These are phyloP conservation scores for Aspergillus bertholletiae DNA, from an alignment of 495 filamentous ascomycete species.

Conservation along the genomic window DNA sequence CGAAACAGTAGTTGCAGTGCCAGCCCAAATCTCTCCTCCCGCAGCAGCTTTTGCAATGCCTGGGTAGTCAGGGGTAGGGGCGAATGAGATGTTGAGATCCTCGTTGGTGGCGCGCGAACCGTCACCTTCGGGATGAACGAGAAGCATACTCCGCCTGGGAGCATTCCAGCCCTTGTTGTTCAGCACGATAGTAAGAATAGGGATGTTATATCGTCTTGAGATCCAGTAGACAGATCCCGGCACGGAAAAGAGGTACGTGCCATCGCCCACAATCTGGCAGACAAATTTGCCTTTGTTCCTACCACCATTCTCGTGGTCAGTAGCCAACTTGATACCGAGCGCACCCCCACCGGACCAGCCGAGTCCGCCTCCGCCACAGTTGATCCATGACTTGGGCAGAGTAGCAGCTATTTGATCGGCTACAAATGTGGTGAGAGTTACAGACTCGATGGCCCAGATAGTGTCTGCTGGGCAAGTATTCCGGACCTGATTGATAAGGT, in stretches of 20 bases:
- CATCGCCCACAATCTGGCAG: slow-evolving; percentile 89
- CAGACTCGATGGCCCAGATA: slow-evolving; percentile 84
- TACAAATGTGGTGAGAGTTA: slow-evolving; percentile 76
- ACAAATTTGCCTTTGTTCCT: slow-evolving; percentile 77
- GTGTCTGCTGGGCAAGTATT: slow-evolving; percentile 68
- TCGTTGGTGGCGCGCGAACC: slow-evolving; percentile 75
- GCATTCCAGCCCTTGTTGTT: slow-evolving; percentile 98
- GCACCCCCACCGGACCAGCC: slow-evolving; percentile 94
- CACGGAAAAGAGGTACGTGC: slow-evolving; percentile 85
- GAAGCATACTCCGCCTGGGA: slow-evolving; percentile 66
- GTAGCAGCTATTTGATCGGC: slow-evolving; percentile 78
- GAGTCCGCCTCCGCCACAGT: slow-evolving; percentile 90
- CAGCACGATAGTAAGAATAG: slow-evolving; percentile 83
- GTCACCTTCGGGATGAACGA: slow-evolving; percentile 81
- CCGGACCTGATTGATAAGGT: slow-evolving; percentile 64
- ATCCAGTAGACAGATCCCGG: slow-evolving; percentile 96
- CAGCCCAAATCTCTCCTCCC: slow-evolving; percentile 72
- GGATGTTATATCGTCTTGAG: slow-evolving; percentile 76
- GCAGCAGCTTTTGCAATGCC: slow-evolving; percentile 90
- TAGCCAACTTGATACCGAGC: slow-evolving; percentile 84
- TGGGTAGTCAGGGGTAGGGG: slow-evolving; percentile 80
- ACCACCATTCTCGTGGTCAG: slow-evolving; percentile 54
- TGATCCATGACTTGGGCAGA: slow-evolving; percentile 79
- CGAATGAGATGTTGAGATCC: slow-evolving; percentile 87
- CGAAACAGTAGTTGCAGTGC: slow-evolving; percentile 57